A percentile compares a stretch with the other conserved stretches of the same genome.
phyloP scores from a whole-genome alignment of 495 filamentous ascomycete genomes.

The Symbiotaphrina buchneri region DNA sequence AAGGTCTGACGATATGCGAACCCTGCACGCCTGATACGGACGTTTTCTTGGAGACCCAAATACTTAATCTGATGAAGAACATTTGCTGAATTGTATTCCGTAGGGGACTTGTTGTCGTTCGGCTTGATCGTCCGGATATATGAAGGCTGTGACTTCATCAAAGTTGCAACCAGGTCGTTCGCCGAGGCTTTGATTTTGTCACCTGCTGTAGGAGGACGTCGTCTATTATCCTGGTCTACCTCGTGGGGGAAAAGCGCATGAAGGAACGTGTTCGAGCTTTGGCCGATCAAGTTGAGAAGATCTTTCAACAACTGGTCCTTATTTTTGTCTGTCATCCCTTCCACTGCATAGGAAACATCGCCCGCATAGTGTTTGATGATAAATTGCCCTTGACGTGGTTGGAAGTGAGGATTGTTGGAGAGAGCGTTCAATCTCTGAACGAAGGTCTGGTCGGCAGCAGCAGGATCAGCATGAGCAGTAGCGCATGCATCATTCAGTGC shows the following conservation, averaged over 20 bases:
- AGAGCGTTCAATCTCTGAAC: conserved; percentile 79
- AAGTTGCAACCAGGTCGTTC: conserved; percentile 80
- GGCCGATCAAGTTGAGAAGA: conserved; percentile 65
- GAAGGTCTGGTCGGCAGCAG: conserved; percentile 87
- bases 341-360: conserved; percentile 86
- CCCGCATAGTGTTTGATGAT: conserved; percentile 98
- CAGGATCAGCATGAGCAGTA: conserved; percentile 85
- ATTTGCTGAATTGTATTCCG: conserved; percentile 76
- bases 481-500: conserved; percentile 95
- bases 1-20: conserved; percentile 97
- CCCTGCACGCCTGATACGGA: conserved; percentile 86
- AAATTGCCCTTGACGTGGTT: conserved; percentile 83
- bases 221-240: conserved; percentile 89
- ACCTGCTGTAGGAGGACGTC: conserved; percentile 80
- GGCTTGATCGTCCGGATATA: conserved; percentile 99
- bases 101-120: conserved; percentile 91
- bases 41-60: conserved; percentile 95
- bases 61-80: conserved; percentile 99
- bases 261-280: conserved; percentile 65
- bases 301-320: conserved; percentile 96
- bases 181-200: conserved; percentile 95
- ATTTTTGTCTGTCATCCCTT: conserved; percentile 99
- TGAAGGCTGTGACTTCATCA: conserved; percentile 92
- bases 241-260: conserved; percentile 78
- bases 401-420: conserved; percentile 71